These are phyloP conservation scores for Pseudonitzschia pungens DNA, from an alignment of 108 stramenopile genomes.

Conservation along the genomic window DNA sequence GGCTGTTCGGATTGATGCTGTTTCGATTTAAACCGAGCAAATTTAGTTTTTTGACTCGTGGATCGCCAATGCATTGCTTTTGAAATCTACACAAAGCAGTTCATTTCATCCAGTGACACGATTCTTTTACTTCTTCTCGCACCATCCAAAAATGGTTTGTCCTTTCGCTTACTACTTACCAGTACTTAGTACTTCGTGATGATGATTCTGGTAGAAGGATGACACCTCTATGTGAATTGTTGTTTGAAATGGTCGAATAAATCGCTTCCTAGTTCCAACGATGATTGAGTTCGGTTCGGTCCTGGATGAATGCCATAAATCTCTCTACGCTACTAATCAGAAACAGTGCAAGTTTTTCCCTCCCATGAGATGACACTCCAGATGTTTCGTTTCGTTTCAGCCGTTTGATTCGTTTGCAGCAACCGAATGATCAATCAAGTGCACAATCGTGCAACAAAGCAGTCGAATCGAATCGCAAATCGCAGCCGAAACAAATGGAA, in stretches of 20 bases:
- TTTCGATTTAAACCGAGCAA: neutral
- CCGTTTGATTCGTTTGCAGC: conserved; percentile 2
- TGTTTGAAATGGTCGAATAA: neutral
- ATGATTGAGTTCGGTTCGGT: neutral
- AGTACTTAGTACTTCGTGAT: neutral
- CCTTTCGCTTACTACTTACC: neutral
- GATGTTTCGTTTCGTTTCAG: neutral
- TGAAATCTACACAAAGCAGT: neutral
- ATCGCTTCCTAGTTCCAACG: too few species aligned
- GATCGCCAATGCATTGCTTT: neutral
- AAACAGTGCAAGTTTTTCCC: neutral
- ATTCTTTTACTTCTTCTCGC: neutral
- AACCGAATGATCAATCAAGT: neutral
- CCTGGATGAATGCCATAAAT: neutral
- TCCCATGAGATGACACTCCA: neutral
- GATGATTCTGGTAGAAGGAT: neutral
- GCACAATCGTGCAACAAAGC: neutral
- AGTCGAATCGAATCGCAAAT: neutral
- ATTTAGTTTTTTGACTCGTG: too few species aligned
- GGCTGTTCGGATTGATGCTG: neutral
- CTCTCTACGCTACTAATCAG: neutral
- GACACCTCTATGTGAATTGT: neutral
- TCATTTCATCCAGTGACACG: neutral
- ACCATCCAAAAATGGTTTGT: neutral
- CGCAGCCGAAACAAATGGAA: too few species aligned